Percentiles rank a stretch among this genome's conserved stretches.
These are phyloP conservation scores for Mimosa pudica DNA, from an alignment of 306 rosid species.

Conservation along the genomic window DNA sequence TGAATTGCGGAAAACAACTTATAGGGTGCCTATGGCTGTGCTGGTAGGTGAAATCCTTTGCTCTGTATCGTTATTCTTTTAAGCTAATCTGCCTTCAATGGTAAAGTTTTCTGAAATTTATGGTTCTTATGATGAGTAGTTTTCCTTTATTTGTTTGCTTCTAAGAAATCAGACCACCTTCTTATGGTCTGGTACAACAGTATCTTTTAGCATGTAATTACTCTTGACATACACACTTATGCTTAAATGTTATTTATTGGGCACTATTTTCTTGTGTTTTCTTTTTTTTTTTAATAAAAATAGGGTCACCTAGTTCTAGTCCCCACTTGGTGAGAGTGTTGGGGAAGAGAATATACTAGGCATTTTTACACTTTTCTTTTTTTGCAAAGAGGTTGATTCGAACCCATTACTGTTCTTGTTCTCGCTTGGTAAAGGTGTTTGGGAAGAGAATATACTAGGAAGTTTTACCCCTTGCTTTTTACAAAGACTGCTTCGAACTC, in stretches of 20 bases:
- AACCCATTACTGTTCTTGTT: too few relatives aligned
- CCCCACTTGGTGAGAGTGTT: too few relatives aligned
- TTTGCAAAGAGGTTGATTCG: too few relatives aligned
- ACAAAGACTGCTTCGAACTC: too few relatives aligned
- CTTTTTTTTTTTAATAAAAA: not conserved
- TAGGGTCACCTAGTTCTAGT: too few relatives aligned
- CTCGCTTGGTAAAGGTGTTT: too few relatives aligned
- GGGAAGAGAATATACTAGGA: too few relatives aligned
- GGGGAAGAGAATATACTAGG: too few relatives aligned
- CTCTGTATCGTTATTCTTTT: slow-evolving; percentile 5
- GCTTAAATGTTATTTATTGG: slow-evolving; percentile 2
- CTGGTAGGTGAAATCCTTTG: slow-evolving; percentile 63
- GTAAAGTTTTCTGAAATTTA: not conserved
- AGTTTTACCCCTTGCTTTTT: too few relatives aligned
- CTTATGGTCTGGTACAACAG: slow-evolving; percentile 4
- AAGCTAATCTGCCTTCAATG: not conserved
- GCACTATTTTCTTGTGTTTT: slow-evolving; percentile 15
- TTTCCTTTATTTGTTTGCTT: slow-evolving; percentile 12
- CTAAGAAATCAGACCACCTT: slow-evolving; percentile 3
- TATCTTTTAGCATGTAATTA: slow-evolving; percentile 19
- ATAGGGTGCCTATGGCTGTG: slow-evolving; percentile 90
- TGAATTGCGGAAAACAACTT: slow-evolving; percentile 79
- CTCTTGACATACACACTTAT: not conserved
- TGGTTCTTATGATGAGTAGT: not conserved
- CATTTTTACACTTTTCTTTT: too few relatives aligned